Evolutionary conservation across 495 filamentous ascomycete species (phyloP), one percentile per base, ranked within the genome.

Genomic region (Cercophora scortea): DNA sequence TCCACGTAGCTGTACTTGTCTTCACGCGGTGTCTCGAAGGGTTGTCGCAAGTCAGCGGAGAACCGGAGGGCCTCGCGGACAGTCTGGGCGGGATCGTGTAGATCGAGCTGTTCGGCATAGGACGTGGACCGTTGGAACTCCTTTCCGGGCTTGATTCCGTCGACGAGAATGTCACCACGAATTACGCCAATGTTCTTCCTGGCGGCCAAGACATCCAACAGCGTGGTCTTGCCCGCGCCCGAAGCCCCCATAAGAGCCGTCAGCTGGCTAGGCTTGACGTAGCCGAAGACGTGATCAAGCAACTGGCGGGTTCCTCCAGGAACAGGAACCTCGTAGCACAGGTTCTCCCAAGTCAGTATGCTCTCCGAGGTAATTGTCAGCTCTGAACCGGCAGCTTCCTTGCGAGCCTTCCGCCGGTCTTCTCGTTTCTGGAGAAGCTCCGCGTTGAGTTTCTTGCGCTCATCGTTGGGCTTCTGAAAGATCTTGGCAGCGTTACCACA

Each of bases 1-100:
- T 95, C 90, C 3, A 91, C 88, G 50, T 93, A 95, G 1, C 77
- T 76, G 56, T 90, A 84, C 67, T 93, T 95, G 50, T 93, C 89
- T 36, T 75, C 77, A 10, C 71, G 71, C 0, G 88, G 76, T 0
- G 79, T 81, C 40, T 86, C 78, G 47, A 73, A 83, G 1, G 88
- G 83, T 62, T 95, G 90, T 36, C 90, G 79, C 2, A 95, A 73
- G 53, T 87, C 77, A 17, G 90, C 90, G 12, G 86, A 90, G 62
- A 96, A 95, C 32, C 84, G 79, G 5, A 95, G 74, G 0, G 90
- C 90, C 64, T 94, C 90, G 35, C 90, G 79, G 12, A 95, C 88
- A 8, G 88, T 94, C 33, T 83, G 77, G 2, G 86, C 83, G 3
- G 81, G 69, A 49, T 90, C 87, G 58, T 93, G 90, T 15, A 89